Percentiles rank a stretch among this genome's conserved stretches.
Conservation (phyloP, 2,329 filamentous ascomycete genomes). For the Neonectria punicea region DNA sequence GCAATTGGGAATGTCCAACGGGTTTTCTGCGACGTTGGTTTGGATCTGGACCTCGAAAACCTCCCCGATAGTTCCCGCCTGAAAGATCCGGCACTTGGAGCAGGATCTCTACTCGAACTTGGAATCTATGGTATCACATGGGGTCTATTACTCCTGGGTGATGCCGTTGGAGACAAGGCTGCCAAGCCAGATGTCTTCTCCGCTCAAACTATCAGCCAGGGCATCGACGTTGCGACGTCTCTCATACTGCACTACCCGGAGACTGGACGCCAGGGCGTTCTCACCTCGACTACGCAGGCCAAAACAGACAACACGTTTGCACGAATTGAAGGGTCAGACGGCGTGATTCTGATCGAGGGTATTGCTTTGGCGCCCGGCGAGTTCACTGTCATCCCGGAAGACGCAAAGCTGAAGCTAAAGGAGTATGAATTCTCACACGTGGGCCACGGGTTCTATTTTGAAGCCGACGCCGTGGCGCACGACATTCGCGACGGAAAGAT, state of each 20-base stretch:
- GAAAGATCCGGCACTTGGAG: constrained; percentile 53
- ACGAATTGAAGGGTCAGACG: constrained; percentile 54
- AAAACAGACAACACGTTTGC: constrained; percentile 44
- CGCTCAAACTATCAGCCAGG: constrained; percentile 48
- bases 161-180: constrained; percentile 39
- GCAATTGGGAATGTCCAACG: constrained; percentile 52
- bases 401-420: background rate
- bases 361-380: constrained; percentile 45
- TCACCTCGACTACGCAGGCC: constrained; percentile 51
- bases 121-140: constrained; percentile 57
- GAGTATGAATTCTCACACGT: background rate
- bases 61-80: constrained; percentile 46
- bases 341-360: constrained; percentile 51
- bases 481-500: background rate
- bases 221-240: constrained; percentile 49
- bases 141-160: constrained; percentile 50
- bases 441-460: background rate
- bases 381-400: constrained; percentile 49
- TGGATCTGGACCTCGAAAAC: constrained; percentile 49
- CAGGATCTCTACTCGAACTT: constrained; percentile 55
- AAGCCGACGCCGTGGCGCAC: constrained; percentile 1
- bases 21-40: constrained; percentile 52
- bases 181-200: constrained; percentile 49
- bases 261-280: constrained; percentile 52
- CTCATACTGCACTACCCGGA: constrained; percentile 52